Evolutionary conservation across 306 rosid species (phyloP).

Genomic region (Cicer arietinum): DNA sequence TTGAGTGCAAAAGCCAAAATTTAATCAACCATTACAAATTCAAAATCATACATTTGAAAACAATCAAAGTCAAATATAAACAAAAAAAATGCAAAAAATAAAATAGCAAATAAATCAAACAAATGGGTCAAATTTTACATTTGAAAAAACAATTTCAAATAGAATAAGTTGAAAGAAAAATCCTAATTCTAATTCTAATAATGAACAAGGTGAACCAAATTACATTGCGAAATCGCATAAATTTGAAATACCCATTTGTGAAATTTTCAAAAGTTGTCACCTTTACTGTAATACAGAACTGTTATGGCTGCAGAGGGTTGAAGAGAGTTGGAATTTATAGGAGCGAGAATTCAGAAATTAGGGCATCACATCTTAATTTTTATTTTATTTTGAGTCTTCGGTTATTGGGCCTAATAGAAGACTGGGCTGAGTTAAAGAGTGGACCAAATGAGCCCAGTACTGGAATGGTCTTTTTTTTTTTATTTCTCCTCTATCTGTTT

Average conservation of each 20-base stretch:
- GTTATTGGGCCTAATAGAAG: neutral
- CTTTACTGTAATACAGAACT: neutral
- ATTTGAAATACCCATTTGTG: neutral
- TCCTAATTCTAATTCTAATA: neutral
- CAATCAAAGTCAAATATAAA: neutral
- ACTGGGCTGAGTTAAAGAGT: no score
- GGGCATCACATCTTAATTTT: constrained; percentile 40
- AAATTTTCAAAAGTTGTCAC: neutral
- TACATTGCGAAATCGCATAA: neutral
- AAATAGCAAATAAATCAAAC: neutral
- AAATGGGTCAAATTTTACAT: neutral
- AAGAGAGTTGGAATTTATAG: constrained; percentile 38
- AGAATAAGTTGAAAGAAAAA: neutral
- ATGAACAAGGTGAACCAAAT: neutral
- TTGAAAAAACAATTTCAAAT: neutral
- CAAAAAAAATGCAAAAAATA: neutral
- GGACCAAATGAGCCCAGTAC: no score
- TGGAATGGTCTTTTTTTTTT: no score
- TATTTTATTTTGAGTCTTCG: neutral
- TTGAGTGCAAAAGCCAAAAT: constrained; percentile 35
- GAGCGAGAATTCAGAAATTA: constrained; percentile 36
- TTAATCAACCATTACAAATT: no score
- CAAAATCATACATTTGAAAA: neutral
- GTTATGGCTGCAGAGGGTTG: neutral
- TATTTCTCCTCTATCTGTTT: no score